Conservation (phyloP, 768 basidiomycete genomes). For the Pulveroboletus sp. region DNA sequence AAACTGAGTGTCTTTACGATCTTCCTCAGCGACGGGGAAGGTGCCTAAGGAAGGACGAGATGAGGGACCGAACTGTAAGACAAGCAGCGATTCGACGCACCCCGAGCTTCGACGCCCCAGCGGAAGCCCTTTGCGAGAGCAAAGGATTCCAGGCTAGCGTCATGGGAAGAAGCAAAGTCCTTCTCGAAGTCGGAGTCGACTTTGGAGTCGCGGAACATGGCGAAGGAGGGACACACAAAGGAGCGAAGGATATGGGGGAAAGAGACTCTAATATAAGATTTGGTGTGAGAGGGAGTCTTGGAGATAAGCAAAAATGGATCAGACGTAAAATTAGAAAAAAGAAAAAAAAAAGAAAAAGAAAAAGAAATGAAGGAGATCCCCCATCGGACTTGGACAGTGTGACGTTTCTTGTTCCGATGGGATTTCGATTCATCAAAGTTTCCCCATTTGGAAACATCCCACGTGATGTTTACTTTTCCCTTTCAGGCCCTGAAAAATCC, state of each 20-base stretch:
- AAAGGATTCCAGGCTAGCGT: not conserved
- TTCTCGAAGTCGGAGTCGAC: slow-evolving; percentile 27
- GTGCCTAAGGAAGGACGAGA: slow-evolving; percentile 36
- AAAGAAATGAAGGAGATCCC: not conserved
- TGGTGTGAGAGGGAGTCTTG: not conserved
- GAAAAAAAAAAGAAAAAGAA: not conserved
- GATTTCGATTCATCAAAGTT: not conserved
- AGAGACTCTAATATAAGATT: slow-evolving; percentile 11
- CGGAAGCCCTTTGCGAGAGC: slow-evolving; percentile 18
- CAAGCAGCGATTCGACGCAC: slow-evolving; percentile 3
- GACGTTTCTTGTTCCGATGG: slow-evolving; percentile 4
- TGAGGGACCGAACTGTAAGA: not conserved
- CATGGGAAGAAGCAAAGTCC: slow-evolving; percentile 19
- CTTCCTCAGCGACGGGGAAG: slow-evolving; percentile 44
- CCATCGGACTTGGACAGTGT: not conserved
- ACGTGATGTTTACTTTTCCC: slow-evolving; percentile 11
- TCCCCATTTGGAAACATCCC: slow-evolving; percentile 2
- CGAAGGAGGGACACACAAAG: slow-evolving; percentile 2
- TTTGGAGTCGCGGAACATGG: slow-evolving; percentile 24
- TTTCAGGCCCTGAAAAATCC: not conserved
- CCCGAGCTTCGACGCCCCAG: slow-evolving; percentile 32
- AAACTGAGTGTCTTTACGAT: slow-evolving; percentile 53
- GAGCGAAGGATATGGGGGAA: slow-evolving; percentile 2
- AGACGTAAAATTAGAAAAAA: not conserved
- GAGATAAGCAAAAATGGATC: slow-evolving; percentile 4